Conservation (phyloP, 2,329 filamentous ascomycete genomes). For the Exophiala alcalophila region DNA sequence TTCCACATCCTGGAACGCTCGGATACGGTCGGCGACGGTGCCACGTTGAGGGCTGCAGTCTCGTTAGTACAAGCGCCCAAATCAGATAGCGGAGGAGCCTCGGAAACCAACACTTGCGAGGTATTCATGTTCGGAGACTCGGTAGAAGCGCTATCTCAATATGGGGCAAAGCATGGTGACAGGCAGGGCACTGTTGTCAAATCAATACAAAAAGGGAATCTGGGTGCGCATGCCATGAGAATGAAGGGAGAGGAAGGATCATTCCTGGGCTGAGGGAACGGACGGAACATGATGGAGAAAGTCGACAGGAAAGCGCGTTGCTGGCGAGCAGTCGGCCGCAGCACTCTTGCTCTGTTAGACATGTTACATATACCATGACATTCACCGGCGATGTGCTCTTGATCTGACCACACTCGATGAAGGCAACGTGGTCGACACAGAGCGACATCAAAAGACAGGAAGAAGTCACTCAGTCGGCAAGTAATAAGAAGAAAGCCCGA, state of each 20-base stretch:
- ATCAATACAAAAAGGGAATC: background rate
- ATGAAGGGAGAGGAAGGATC: conserved; percentile 6
- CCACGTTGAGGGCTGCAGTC: conserved; percentile 20
- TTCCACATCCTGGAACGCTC: conserved; percentile 27
- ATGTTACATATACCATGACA: too few relatives aligned
- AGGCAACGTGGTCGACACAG: too few relatives aligned
- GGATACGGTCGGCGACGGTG: conserved; percentile 29
- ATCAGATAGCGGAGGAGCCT: background rate
- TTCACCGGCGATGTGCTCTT: too few relatives aligned
- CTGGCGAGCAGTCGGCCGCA: too few relatives aligned
- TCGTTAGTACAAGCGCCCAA: conserved; percentile 5
- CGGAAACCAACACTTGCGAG: conserved; percentile 13
- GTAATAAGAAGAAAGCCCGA: too few relatives aligned
- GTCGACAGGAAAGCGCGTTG: too few relatives aligned
- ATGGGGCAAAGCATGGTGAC: conserved; percentile 12
- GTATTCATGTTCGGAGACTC: conserved; percentile 22
- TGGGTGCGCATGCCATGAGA: background rate
- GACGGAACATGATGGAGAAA: too few relatives aligned
- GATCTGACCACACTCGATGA: too few relatives aligned
- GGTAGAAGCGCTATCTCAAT: conserved; percentile 13
- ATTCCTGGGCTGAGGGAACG: background rate
- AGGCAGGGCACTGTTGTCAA: background rate
- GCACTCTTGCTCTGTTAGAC: too few relatives aligned
- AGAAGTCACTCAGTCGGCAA: too few relatives aligned
- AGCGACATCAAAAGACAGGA: too few relatives aligned